These are phyloP conservation scores for Brassica napus DNA, from an alignment of 345 rosid genomes.

Conservation along the genomic window Da-Ae NC_063447.1:39086001-39086500, in stretches of 20 bases:
- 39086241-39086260: conserved; percentile 40
- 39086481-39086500: neutral
- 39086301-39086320: neutral
- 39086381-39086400: neutral
- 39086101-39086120: neutral
- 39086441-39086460: neutral
- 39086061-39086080: too few species aligned
- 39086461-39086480: neutral
- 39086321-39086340: conserved; percentile 12
- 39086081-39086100: neutral
- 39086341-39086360: neutral
- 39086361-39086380: neutral
- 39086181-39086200: neutral
- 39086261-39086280: conserved; percentile 35
- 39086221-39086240: neutral
- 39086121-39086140: neutral
- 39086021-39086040: too few species aligned
- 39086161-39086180: conserved; percentile 3
- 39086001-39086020: too few species aligned
- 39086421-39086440: neutral
- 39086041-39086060: too few species aligned
- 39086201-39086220: neutral
- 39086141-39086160: conserved; percentile 7
- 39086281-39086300: conserved; percentile 12
- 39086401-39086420: neutral